Conservation (phyloP, 495 filamentous ascomycete genomes). For the Aspergillus haitiensis region DNA sequence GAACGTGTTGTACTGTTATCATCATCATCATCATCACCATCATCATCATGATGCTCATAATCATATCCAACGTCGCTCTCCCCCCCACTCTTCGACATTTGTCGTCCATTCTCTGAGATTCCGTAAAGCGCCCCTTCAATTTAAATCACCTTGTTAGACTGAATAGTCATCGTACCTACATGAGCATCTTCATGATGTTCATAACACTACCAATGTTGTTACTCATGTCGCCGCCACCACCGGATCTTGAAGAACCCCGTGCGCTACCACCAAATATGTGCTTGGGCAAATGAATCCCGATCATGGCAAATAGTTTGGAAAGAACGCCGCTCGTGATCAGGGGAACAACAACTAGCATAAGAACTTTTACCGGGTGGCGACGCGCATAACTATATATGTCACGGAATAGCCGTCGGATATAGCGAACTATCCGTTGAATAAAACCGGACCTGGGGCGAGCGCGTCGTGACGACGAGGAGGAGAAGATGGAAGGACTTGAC, state of each 20-base stretch:
- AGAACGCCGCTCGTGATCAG: slow-evolving; percentile 79
- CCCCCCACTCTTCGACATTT: background rate
- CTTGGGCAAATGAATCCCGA: slow-evolving; percentile 72
- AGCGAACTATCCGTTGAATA: slow-evolving; percentile 63
- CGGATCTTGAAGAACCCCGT: slow-evolving; percentile 26
- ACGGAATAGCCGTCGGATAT: slow-evolving; percentile 70
- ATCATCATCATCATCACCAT: slow-evolving; percentile 22
- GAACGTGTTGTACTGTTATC: slow-evolving; percentile 14
- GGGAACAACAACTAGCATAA: slow-evolving; percentile 82
- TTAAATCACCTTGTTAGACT: background rate
- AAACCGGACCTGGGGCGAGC: slow-evolving; percentile 74
- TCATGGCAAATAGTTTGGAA: slow-evolving; percentile 65
- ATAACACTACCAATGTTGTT: slow-evolving; percentile 53
- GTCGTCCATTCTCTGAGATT: too few relatives aligned
- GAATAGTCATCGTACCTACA: slow-evolving; percentile 31
- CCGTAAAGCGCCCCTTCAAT: background rate
- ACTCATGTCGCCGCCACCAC: slow-evolving; percentile 36
- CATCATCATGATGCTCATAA: slow-evolving; percentile 7
- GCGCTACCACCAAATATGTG: slow-evolving; percentile 47
- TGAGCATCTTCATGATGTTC: slow-evolving; percentile 65
- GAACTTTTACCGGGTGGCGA: slow-evolving; percentile 76
- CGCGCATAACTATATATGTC: slow-evolving; percentile 75
- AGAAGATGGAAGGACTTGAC: slow-evolving; percentile 54
- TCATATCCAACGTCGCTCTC: background rate
- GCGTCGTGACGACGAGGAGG: slow-evolving; percentile 60